Evolutionary conservation across 768 basidiomycete genomes (phyloP), one percentile per base, ranked within the genome.

Genomic region (Suillus bovinus): DNA sequence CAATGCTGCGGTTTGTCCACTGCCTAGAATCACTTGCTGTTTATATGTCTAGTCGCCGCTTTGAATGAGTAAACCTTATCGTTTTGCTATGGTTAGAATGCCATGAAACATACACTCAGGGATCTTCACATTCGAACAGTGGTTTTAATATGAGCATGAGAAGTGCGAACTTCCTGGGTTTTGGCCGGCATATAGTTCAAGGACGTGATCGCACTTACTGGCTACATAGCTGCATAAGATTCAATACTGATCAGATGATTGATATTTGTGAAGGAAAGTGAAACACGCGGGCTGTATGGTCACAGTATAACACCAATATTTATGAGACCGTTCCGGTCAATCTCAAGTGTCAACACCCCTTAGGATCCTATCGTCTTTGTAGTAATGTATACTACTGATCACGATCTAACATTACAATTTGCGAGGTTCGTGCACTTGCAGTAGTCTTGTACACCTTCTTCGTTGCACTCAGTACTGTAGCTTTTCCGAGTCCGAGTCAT

Each of bases 391-490:
- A 6, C 29, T 11, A 52, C 10, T 31, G 20, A 49, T 49, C 9
- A 2, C 5, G 29, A 31, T 5, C 20, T n/a, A 52, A 52, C 29
- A 52, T 52, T 10, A 11, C 10, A 52, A 31, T 31, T 13, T 52
- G 10, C 9, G 29, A 64, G 64, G 14, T 7, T 47, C 11, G 20
- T 64, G 11, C 52, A 62, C 41, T 53, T n/a, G n/a, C n/a, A n/a
- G n/a, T n/a, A n/a, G n/a, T n/a, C n/a, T n/a, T 39, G 13, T 53
- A 55, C 44, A 7, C 39, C 31, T 10, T 16, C 4, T 4, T 62
- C 20, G 29, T 62, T 34, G 61, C 61, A 27, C 10, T 50, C 33
- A 20, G 41, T 42, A 42, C 41, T 42, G 41, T 8, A 9, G 4
- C 17, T 20, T 17, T 42, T n/a, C n/a, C n/a, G n/a, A n/a, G n/a